These are phyloP conservation scores for Rhodamnia rubescens DNA, from an alignment of 345 rosid genomes.

Conservation along the genomic window DNA sequence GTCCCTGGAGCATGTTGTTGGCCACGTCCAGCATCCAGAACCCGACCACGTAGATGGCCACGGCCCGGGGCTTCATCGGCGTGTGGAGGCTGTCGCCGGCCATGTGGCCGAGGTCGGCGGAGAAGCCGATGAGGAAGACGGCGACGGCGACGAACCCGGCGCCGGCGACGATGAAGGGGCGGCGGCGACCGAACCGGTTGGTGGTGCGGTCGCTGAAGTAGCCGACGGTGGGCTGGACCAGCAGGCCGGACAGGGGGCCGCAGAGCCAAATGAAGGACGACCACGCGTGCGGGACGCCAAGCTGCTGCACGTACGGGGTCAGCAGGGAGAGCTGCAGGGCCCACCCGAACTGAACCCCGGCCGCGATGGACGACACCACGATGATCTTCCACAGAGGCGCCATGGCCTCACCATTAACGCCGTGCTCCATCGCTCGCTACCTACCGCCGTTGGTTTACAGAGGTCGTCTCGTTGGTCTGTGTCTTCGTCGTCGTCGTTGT, in stretches of 20 bases:
- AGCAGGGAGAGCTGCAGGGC: conserved; percentile 35
- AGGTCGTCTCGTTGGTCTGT: too few species aligned
- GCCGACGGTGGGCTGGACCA: conserved; percentile 37
- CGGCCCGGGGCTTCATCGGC: conserved; percentile 21
- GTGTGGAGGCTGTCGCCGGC: conserved; percentile 14
- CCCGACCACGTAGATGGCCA: conserved; percentile 29
- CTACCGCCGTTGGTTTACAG: too few species aligned
- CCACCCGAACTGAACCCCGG: conserved; percentile 44
- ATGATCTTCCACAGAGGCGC: conserved; percentile 16
- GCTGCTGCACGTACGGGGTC: conserved; percentile 35
- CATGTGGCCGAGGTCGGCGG: conserved; percentile 30
- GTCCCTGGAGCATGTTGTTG: conserved; percentile 44
- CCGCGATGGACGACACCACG: conserved; percentile 30
- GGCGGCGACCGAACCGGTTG: conserved; percentile 31
- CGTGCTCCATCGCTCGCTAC: neutral
- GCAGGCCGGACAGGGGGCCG: conserved; percentile 38
- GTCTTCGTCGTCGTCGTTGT: too few species aligned
- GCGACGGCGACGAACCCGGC: conserved; percentile 19
- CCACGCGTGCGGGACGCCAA: conserved; percentile 32
- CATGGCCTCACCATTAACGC: neutral
- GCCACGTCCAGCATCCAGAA: conserved; percentile 47
- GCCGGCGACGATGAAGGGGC: conserved; percentile 31
- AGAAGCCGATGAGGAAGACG: conserved; percentile 33
- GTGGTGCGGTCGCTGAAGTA: conserved; percentile 31
- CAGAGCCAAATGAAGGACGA: conserved; percentile 41